Evolutionary conservation across 2,329 filamentous ascomycete genomes (phyloP).

Genomic region (Beauveria brongniartii): DNA sequence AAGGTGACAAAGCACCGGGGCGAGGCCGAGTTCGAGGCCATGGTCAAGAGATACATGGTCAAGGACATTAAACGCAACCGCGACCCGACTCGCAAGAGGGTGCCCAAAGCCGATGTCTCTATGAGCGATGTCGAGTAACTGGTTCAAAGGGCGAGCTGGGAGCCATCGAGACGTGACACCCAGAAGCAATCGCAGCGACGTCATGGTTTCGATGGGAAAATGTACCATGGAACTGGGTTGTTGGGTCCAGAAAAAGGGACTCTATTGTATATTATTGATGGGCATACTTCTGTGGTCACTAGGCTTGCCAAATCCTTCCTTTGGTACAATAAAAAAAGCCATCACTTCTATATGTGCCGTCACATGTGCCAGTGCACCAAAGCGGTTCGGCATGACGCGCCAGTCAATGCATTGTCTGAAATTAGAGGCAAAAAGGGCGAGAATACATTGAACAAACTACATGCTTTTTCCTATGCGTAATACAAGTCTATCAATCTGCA

Average conservation of each 20-base stretch:
- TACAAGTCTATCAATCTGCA: slow-evolving; percentile 1
- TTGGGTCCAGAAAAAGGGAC: background rate
- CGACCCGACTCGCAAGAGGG: background rate
- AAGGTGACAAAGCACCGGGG: slow-evolving; percentile 81
- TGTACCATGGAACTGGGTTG: slow-evolving; percentile 1
- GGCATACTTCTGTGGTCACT: background rate
- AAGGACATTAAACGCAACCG: background rate
- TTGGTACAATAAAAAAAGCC: background rate
- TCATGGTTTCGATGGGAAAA: background rate
- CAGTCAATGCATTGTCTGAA: too few species aligned
- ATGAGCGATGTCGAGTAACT: background rate
- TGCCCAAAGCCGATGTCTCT: background rate
- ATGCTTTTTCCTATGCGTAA: slow-evolving; percentile 2
- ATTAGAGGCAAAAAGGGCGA: background rate
- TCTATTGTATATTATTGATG: slow-evolving; percentile 7
- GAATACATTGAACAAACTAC: background rate
- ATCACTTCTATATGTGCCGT: background rate
- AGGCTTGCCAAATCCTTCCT: background rate
- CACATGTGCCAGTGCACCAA: too few species aligned
- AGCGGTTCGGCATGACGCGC: too few species aligned
- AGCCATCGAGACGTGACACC: background rate
- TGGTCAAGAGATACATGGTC: slow-evolving; percentile 7
- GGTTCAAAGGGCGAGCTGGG: too few species aligned
- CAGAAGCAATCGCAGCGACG: background rate
- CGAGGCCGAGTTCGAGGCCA: slow-evolving; percentile 55